phyloP scores from a whole-genome alignment of 208 protist species.

The Strigomonas culicis region DNA sequence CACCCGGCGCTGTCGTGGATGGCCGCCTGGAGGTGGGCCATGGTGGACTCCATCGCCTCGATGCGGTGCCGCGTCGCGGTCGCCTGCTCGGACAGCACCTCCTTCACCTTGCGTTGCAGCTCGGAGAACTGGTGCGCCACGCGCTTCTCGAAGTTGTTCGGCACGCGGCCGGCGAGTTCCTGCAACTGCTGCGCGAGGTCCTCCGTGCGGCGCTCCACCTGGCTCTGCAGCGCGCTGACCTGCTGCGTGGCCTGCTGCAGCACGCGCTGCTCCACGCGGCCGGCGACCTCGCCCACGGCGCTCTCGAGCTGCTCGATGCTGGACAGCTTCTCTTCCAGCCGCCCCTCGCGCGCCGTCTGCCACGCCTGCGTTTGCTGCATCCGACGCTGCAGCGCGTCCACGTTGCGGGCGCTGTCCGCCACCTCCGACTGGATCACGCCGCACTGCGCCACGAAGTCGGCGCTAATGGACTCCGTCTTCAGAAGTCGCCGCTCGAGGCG shows the following conservation, averaged over 20 bases:
- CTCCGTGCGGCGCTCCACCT: conserved; percentile 18
- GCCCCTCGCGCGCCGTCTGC: conserved; percentile 28
- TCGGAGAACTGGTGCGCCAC: conserved; percentile 18
- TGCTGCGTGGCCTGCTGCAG: conserved; percentile 12
- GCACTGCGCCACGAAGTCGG: conserved; percentile 21
- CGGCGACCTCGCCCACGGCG: conserved; percentile 10
- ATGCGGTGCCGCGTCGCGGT: background rate
- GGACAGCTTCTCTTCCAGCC: conserved; percentile 19
- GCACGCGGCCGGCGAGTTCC: conserved; percentile 18
- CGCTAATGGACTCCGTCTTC: conserved; percentile 25
- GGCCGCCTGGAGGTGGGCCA: background rate
- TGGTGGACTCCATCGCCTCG: conserved; percentile 1
- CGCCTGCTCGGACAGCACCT: conserved; percentile 2
- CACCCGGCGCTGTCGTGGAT: background rate
- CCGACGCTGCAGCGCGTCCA: conserved; percentile 35
- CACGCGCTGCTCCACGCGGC: conserved; percentile 16
- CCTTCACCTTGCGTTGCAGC: conserved; percentile 13
- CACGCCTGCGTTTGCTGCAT: conserved; percentile 30
- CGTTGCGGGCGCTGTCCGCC: conserved; percentile 35
- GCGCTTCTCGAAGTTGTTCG: conserved; percentile 24
- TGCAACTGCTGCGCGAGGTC: conserved; percentile 22
- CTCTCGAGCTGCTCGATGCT: conserved; percentile 14
- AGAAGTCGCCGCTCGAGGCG: conserved; percentile 58
- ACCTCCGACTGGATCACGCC: conserved; percentile 14
- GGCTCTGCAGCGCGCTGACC: conserved; percentile 17